These are phyloP conservation scores for Mycena venus DNA, from an alignment of 768 basidiomycete genomes.

Conservation along the genomic window DNA sequence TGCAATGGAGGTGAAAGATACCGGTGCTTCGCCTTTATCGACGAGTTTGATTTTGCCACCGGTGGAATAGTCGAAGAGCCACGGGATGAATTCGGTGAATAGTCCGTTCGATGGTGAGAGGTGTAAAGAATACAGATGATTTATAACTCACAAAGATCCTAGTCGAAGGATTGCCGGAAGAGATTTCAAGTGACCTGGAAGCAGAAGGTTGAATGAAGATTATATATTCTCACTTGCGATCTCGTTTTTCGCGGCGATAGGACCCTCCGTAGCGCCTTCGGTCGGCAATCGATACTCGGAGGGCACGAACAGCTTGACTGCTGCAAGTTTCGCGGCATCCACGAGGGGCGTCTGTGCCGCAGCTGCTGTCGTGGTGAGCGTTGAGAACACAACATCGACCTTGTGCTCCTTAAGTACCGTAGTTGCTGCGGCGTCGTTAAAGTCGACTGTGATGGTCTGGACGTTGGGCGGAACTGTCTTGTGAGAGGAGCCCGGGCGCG, in stretches of 20 bases:
- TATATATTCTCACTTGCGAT: neutral
- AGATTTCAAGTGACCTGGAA: neutral
- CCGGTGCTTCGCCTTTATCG: neutral
- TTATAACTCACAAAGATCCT: neutral
- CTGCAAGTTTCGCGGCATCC: too few relatives aligned
- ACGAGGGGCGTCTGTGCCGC: conserved; percentile 42
- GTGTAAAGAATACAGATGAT: neutral
- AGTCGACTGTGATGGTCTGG: conserved; percentile 42
- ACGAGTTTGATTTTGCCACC: neutral
- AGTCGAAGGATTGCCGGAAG: neutral
- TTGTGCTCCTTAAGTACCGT: conserved; percentile 43
- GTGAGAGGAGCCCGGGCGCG: conserved; percentile 11
- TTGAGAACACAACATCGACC: conserved; percentile 51
- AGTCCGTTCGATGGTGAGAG: neutral
- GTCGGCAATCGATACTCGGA: neutral
- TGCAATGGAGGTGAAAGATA: too few relatives aligned
- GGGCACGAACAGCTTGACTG: neutral
- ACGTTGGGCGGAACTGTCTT: conserved; percentile 34
- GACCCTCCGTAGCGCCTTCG: neutral
- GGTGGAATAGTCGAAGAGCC: neutral
- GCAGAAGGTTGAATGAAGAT: neutral
- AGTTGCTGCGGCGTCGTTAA: conserved; percentile 37
- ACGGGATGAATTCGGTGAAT: neutral
- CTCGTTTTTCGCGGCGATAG: neutral
- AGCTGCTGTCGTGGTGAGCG: conserved; percentile 42